Evolutionary conservation across 2,329 filamentous ascomycete species (phyloP).

Genomic region (Alternaria triticina): DNA sequence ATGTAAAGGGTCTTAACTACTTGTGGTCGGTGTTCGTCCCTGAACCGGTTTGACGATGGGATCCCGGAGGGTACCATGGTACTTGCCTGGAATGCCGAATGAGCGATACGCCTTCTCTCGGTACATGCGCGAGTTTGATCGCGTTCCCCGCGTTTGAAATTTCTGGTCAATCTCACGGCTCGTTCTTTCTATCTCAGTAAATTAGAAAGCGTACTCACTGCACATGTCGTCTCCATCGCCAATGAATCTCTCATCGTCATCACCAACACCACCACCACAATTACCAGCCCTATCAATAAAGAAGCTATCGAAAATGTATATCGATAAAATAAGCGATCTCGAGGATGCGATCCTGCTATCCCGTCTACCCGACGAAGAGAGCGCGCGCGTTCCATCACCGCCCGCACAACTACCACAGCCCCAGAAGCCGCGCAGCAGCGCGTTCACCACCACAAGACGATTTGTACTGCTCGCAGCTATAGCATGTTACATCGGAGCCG

Average conservation of each 20-base stretch:
- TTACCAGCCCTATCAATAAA: background rate
- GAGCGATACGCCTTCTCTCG: background rate
- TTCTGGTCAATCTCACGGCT: background rate
- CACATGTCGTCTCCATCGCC: background rate
- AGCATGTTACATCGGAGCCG: background rate
- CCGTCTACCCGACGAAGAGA: background rate
- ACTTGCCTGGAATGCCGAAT: background rate
- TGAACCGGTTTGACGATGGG: background rate
- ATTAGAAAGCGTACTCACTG: background rate
- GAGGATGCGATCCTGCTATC: background rate
- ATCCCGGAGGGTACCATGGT: background rate
- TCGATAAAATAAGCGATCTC: background rate
- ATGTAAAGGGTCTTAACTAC: background rate
- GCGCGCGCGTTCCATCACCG: background rate
- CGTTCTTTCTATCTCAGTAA: background rate
- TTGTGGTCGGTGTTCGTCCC: background rate
- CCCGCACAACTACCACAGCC: background rate
- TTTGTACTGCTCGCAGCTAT: background rate
- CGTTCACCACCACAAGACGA: background rate
- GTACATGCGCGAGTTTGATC: background rate
- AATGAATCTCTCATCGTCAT: background rate
- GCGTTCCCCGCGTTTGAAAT: background rate
- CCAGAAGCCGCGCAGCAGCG: background rate
- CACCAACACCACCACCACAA: background rate
- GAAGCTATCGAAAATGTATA: background rate